Evolutionary conservation across 2,329 filamentous ascomycete genomes (phyloP), one percentile per base, ranked within the genome.

Genomic region (Talaromyces islandicus): DNA sequence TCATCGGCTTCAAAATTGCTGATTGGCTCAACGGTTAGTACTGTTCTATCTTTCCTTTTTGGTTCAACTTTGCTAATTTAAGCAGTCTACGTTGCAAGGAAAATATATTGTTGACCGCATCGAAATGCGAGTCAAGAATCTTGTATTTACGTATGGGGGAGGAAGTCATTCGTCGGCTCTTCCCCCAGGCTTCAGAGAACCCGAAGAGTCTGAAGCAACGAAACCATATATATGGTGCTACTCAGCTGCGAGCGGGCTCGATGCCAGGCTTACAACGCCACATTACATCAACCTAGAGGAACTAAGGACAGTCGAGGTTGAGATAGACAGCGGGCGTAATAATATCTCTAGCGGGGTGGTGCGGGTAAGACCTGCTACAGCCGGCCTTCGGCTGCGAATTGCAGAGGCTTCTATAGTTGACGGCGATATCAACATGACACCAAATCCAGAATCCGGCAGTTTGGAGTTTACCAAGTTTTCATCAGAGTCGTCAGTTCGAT

Each of bases 231-330:
- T 95, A 0, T 81, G 86, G n/a, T 81, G 93, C 29, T 96, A 90
- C 70, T 89, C 92, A 32, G 84, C 86, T 17, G 74, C 82, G 1
- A 80, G 86, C 52, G 84, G 89, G 0, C 83, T 97, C 4, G 84
- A 91, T 62, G 84, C 89, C 2, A 83, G 82, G 54, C 77, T 95
- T 7, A 80, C 78, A 48, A 81, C 89, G 0, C 86, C 89, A 0
- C 88, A 84, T 63, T 79, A 87, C 51, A 88, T 95, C 25, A 87
- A 93, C 63, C 84, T 99, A 5, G 90, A 95, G 70, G 87, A 87
- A 65, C 87, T 88, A 67, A 90, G 90, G 60, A 87, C 85, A 0
- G 79, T 97, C 0, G 90, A 96, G 61, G 78, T 99, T 21, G 81
- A 86, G 56, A 75, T 96, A 12, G 78, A 78, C 11, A 86, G 87